These are phyloP conservation scores for Hericium coralloides DNA, from an alignment of 768 basidiomycete species.

Conservation along the genomic window DNA sequence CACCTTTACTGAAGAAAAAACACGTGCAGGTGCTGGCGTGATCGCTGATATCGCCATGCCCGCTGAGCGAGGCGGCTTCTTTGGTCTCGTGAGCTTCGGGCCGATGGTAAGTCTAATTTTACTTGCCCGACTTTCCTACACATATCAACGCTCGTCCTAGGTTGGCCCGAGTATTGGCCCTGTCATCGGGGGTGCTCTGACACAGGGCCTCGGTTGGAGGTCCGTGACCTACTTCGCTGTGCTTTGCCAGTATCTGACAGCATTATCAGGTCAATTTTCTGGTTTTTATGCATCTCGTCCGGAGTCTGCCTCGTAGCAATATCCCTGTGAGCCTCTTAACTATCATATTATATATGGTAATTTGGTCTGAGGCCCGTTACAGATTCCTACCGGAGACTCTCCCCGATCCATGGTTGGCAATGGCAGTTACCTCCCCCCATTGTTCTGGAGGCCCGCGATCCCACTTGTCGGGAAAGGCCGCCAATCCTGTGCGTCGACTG, in stretches of 20 bases:
- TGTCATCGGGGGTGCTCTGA: conserved; percentile 38
- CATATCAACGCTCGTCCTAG: conserved; percentile 7
- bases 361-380: not conserved
- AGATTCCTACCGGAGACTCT: conserved; percentile 43
- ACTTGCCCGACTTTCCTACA: not conserved
- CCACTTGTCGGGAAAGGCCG: conserved; percentile 20
- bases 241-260: not conserved
- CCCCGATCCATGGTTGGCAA: conserved; percentile 33
- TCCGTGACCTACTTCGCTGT: conserved; percentile 3
- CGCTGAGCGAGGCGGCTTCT: conserved; percentile 66
- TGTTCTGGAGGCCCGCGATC: conserved; percentile 23
- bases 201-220: conserved; percentile 24
- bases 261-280: conserved; percentile 29
- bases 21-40: conserved; percentile 52
- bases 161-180: conserved; percentile 31
- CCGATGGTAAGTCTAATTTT: conserved; percentile 42
- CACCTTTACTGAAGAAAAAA: not conserved
- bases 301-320: conserved; percentile 27
- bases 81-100: conserved; percentile 57
- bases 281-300: conserved; percentile 30
- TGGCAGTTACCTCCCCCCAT: conserved; percentile 28
- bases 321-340: conserved; percentile 21
- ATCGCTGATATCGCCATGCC: conserved; percentile 71
- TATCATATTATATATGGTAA: not conserved
- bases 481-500: not conserved